Evolutionary conservation across 176 grass and related monocot genomes (phyloP).

Genomic region (Olyra latifolia): DNA sequence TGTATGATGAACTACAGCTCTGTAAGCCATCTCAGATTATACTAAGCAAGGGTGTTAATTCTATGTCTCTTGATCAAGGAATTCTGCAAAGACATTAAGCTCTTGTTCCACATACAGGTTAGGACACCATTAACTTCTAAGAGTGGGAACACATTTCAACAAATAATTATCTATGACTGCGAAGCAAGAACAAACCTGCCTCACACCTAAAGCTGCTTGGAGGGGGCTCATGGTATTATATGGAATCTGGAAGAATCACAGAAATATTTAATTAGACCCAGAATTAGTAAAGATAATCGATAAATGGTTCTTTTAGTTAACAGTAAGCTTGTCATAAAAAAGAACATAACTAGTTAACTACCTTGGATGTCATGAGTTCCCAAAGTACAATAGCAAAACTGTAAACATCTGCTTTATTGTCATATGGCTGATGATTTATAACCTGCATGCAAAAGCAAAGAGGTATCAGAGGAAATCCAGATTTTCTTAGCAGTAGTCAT

Average conservation of each 20-base stretch:
- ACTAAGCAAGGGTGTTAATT: neutral
- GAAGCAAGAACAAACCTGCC: conserved; percentile 52
- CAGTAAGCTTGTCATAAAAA: neutral
- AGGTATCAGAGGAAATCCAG: neutral
- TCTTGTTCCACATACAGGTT: neutral
- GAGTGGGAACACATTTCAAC: neutral
- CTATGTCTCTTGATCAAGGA: neutral
- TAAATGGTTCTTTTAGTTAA: neutral
- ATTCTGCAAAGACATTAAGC: neutral
- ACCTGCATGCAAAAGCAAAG: conserved; percentile 42
- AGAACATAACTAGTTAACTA: conserved; percentile 8
- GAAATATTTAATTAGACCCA: neutral
- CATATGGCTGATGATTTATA: conserved; percentile 79
- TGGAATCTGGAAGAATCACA: conserved; percentile 56
- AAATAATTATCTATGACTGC: neutral
- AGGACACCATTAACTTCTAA: neutral
- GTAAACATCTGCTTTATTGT: conserved; percentile 79
- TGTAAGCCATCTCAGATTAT: neutral
- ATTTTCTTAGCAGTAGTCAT: neutral
- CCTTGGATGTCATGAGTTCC: conserved; percentile 80
- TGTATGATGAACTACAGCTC: neutral
- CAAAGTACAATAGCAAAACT: conserved; percentile 85
- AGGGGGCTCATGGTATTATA: conserved; percentile 74
- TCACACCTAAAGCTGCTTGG: conserved; percentile 74
- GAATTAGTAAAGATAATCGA: neutral